Evolutionary conservation across 106 monocot genomes (phyloP).

Genomic region (Hemerocallis citrina): DNA sequence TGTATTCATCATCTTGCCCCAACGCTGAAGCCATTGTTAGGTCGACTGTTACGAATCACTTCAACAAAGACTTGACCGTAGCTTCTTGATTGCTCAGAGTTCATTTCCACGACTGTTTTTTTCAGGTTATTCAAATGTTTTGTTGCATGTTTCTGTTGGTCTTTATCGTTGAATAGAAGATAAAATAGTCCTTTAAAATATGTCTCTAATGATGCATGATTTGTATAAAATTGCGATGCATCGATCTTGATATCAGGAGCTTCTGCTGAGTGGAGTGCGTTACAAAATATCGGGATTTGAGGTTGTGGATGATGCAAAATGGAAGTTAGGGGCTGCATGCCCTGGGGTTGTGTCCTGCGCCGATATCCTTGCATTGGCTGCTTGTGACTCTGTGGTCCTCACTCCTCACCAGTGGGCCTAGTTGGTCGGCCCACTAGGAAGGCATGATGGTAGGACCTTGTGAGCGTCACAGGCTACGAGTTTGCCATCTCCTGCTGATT

Average conservation of each 20-base stretch:
- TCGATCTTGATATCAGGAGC: conserved; percentile 49
- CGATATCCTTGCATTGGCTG: conserved; percentile 48
- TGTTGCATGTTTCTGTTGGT: too few relatives aligned
- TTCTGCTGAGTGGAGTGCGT: conserved; percentile 41
- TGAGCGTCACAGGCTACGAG: conserved; percentile 33
- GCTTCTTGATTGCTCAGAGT: conserved; percentile 51
- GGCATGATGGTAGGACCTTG: conserved; percentile 46
- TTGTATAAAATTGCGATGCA: conserved; percentile 41
- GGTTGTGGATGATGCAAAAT: conserved; percentile 51
- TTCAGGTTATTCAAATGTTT: conserved; percentile 48
- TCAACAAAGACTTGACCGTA: conserved; percentile 28
- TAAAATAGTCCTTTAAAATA: too few relatives aligned
- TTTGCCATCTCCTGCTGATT: conserved; percentile 42
- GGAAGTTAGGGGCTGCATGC: conserved; percentile 36
- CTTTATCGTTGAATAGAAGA: too few relatives aligned
- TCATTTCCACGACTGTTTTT: conserved; percentile 67
- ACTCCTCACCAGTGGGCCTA: conserved; percentile 43
- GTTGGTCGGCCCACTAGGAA: conserved; percentile 55
- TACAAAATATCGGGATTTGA: conserved; percentile 43
- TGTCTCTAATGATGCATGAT: not conserved
- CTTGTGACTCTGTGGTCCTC: conserved; percentile 50
- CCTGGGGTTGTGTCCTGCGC: conserved; percentile 57
- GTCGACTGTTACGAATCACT: conserved; percentile 38
- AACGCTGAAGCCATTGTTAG: conserved; percentile 38
- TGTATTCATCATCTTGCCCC: conserved; percentile 56